Evolutionary conservation across 768 basidiomycete genomes (phyloP), one percentile per base, ranked within the genome.

Genomic region (Leccinum boreale): DNA sequence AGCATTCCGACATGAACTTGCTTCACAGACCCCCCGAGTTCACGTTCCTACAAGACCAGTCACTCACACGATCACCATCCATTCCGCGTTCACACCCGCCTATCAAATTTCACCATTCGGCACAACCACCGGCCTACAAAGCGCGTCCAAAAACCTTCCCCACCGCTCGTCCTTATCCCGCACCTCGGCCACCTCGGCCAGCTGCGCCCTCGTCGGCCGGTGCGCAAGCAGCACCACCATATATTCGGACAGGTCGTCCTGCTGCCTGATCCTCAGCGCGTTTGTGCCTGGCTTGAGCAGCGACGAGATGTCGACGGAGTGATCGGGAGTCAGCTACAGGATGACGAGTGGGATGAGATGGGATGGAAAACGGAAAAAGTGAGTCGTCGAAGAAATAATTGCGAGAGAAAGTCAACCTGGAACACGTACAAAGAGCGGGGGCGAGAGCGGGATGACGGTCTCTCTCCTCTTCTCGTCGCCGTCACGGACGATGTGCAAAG

Each of bases 281-380:
- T 85, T 85, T 9, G 65, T 45, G 19, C 82, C 84, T 0, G 52
- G 39, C 17, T 58, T 63, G 23, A 82, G 58, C 53, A 80, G 77
- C 17, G 73, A 72, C 2, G 82, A 82, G 11, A 86, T 49, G 59
- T 86, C 85, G 21, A 85, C 75, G 17, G 80, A 70, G 58, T 73
- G 75, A 47, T 85, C 77, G 1, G 78, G 72, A 7, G 77, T 80
- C 24, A 78, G 58, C 83, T 84, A 63, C 23, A 31, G 29, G 42
- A 44, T 44, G n/a, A 42, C n/a, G n/a, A 39, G 17, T n/a, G 17
- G 17, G 36, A n/a, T 39, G 17, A 6, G 7, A 10, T 10, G 9
- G 39, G 39, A n/a, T 21, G 42, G 11, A 21, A 44, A 12, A 15
- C n/a, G 5, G 42, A 21, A 7, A 21, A 44, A 44, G 19, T 44